Evolutionary conservation across 805 yeast genomes (phyloP).

Genomic region (Diddensiella transvaalensis): DNA sequence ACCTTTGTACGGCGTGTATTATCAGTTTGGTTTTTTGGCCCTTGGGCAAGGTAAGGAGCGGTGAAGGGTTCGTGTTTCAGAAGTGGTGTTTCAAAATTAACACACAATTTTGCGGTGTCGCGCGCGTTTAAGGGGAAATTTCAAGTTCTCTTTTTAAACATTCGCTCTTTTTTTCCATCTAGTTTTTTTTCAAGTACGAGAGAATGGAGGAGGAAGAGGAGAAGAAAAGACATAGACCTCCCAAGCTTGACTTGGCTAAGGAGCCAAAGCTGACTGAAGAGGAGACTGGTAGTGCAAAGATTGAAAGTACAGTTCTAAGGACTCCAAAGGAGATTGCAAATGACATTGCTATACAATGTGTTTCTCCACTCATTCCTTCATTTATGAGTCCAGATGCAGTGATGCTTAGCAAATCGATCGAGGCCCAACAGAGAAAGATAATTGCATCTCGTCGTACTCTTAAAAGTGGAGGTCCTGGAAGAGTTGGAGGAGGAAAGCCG

Average conservation of each 20-base stretch:
- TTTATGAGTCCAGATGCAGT: conserved; percentile 26
- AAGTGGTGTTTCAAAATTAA: no score
- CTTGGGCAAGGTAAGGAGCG: no score
- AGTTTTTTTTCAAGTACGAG: no score
- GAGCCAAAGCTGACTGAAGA: not conserved
- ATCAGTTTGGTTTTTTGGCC: no score
- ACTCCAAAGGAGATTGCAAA: conserved; percentile 31
- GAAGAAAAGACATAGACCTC: conserved; percentile 9
- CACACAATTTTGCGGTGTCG: no score
- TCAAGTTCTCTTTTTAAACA: no score
- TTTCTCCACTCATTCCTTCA: conserved; percentile 30
- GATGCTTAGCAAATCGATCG: conserved; percentile 24
- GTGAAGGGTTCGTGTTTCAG: no score
- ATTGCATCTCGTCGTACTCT: conserved; percentile 28
- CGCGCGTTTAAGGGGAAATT: no score
- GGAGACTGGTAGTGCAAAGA: not conserved
- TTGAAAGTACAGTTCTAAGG: conserved; percentile 4
- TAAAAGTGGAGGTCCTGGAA: conserved; percentile 2
- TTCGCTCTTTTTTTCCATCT: no score
- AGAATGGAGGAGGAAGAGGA: not conserved
- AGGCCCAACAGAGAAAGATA: conserved; percentile 28
- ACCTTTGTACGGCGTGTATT: no score
- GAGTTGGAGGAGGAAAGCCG: not conserved
- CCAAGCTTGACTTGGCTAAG: conserved; percentile 11
- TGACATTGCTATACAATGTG: conserved; percentile 32